phyloP scores from a whole-genome alignment of 768 basidiomycete species.

The Rhodosporidiobolus odoratus region DNA sequence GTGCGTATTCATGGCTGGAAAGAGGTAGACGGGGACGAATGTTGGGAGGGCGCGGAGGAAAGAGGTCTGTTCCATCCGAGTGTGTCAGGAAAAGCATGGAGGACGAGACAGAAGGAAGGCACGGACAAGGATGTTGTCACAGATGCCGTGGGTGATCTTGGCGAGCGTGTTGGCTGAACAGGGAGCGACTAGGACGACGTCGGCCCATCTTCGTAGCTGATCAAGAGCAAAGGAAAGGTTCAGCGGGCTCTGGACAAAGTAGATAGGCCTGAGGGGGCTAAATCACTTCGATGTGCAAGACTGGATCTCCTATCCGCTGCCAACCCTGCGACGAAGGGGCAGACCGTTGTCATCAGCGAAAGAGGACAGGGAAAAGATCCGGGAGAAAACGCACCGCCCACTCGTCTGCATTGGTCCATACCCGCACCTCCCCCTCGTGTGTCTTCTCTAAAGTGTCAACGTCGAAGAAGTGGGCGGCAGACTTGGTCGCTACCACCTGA shows the following conservation, averaged over 20 bases:
- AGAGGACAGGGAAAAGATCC: neutral
- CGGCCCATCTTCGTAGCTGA: conserved; percentile 68
- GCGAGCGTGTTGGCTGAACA: conserved; percentile 95
- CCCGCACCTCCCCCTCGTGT: conserved; percentile 52
- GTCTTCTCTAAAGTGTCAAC: conserved; percentile 51
- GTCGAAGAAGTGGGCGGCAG: conserved; percentile 71
- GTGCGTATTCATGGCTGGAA: conserved; percentile 97
- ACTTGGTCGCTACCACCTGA: conserved; percentile 74
- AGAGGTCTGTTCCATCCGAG: conserved; percentile 51
- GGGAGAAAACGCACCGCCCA: conserved; percentile 65
- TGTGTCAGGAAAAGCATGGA: conserved; percentile 48
- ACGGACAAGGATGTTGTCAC: conserved; percentile 80
- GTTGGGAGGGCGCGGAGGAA: conserved; percentile 75
- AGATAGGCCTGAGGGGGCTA: neutral
- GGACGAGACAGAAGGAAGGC: neutral
- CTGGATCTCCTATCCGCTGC: conserved; percentile 78
- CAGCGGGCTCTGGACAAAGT: neutral
- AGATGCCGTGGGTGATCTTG: conserved; percentile 80
- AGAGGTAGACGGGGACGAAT: conserved; percentile 74
- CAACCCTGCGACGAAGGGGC: conserved; percentile 53
- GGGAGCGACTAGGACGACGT: conserved; percentile 87
- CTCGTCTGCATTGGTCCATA: conserved; percentile 90
- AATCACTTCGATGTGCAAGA: conserved; percentile 84
- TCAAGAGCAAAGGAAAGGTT: too few relatives aligned
- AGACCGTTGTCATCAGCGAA: neutral